A percentile compares a stretch with the other conserved stretches of the same genome.
Conservation (phyloP, 2,329 filamentous ascomycete genomes). For the Botrytis aclada region DNA sequence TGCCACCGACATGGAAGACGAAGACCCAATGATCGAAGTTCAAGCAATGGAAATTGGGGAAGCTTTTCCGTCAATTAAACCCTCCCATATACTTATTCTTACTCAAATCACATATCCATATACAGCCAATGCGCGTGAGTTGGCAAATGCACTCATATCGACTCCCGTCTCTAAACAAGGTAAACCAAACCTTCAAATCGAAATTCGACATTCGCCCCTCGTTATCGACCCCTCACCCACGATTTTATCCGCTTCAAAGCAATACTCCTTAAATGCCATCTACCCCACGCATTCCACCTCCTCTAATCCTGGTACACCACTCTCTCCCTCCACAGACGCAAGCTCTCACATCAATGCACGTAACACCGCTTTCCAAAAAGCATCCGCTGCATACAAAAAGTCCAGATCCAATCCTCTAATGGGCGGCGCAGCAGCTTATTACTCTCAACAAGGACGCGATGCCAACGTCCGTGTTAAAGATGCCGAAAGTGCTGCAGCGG, state of each 20-base stretch:
- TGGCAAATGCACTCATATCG: slow-evolving; percentile 52
- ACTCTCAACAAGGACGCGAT: slow-evolving; percentile 67
- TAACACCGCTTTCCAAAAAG: slow-evolving; percentile 52
- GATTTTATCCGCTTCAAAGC: slow-evolving; percentile 3
- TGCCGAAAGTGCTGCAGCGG: slow-evolving; percentile 64
- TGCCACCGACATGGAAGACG: slow-evolving; percentile 40
- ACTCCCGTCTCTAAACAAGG: slow-evolving; percentile 3
- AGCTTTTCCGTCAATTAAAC: slow-evolving; percentile 52
- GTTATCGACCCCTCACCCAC: slow-evolving; percentile 19
- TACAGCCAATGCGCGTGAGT: slow-evolving; percentile 54
- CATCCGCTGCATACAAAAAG: slow-evolving; percentile 55
- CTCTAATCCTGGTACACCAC: not conserved
- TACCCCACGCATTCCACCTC: slow-evolving; percentile 12
- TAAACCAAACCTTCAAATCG: slow-evolving; percentile 30
- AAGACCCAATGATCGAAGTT: slow-evolving; percentile 44
- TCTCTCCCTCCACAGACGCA: slow-evolving; percentile 14
- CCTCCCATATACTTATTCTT: slow-evolving; percentile 49
- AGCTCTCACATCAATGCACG: slow-evolving; percentile 24
- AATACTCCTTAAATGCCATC: slow-evolving; percentile 17
- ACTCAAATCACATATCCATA: slow-evolving; percentile 56
- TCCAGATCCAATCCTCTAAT: slow-evolving; percentile 70
- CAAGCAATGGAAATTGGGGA: slow-evolving; percentile 52
- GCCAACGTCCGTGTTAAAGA: slow-evolving; percentile 55
- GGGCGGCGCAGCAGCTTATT: slow-evolving; percentile 72
- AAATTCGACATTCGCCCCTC: slow-evolving; percentile 34